A percentile compares a stretch with the other conserved stretches of the same genome.
Evolutionary conservation across 2,329 filamentous ascomycete genomes (phyloP).

Genomic region (Paracoccidioides lutzii): DNA sequence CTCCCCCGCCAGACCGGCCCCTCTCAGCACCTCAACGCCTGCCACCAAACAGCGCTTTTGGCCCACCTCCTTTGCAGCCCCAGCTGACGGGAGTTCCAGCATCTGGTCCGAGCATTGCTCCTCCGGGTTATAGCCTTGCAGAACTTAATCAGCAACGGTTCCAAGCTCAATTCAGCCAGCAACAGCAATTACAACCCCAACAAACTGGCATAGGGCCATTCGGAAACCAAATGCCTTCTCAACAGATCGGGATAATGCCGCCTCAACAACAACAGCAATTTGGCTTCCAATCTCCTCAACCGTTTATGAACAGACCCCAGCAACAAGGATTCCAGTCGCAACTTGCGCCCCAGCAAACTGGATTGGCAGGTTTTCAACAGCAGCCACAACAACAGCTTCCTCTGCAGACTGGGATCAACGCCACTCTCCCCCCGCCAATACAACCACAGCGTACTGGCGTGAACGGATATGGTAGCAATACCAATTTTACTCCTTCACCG

Average conservation of each 20-base stretch:
- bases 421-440: constrained; percentile 22
- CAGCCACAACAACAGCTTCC: constrained; percentile 39
- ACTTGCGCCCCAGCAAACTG: constrained; percentile 34
- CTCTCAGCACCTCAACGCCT: constrained; percentile 77
- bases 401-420: constrained; percentile 37
- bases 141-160: constrained; percentile 56
- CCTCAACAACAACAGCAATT: constrained; percentile 36
- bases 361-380: constrained; percentile 33
- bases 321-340: constrained; percentile 41
- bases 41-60: constrained; percentile 57
- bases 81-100: constrained; percentile 67
- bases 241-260: constrained; percentile 29
- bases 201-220: constrained; percentile 42
- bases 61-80: constrained; percentile 61
- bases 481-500: constrained; percentile 39
- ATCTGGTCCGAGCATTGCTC: constrained; percentile 45
- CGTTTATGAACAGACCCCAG: constrained; percentile 26
- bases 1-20: constrained; percentile 67
- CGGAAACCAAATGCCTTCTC: constrained; percentile 12
- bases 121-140: constrained; percentile 62
- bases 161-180: constrained; percentile 43
- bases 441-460: constrained; percentile 39
- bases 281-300: constrained; percentile 25
- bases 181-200: constrained; percentile 45
- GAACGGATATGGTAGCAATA: constrained; percentile 37